These are phyloP conservation scores for Lantana camara DNA, from an alignment of 257 asterid genomes.

Conservation along the genomic window DNA sequence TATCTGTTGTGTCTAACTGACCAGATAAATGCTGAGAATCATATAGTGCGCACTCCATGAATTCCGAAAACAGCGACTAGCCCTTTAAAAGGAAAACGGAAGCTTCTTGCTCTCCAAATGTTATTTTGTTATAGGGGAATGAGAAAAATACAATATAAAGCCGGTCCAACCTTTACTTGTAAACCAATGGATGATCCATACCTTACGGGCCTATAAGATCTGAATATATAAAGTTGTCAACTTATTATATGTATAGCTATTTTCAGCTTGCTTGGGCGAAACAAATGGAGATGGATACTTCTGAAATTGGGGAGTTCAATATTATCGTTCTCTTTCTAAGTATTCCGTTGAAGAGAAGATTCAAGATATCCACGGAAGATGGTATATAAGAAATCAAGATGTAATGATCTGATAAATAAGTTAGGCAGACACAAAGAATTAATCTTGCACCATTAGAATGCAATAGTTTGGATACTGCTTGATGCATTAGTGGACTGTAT, in stretches of 20 bases:
- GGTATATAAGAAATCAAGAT: constrained; percentile 18
- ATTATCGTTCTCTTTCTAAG: not conserved
- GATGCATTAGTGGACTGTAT: constrained; percentile 16
- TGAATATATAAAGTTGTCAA: constrained; percentile 2
- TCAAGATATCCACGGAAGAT: constrained; percentile 3
- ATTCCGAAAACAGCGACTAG: not conserved
- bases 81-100: constrained; percentile 1
- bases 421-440: constrained; percentile 3
- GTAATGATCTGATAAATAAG: constrained; percentile 14
- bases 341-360: not conserved
- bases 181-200: constrained; percentile 15
- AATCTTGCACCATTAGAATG: constrained; percentile 19
- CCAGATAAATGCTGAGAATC: constrained; percentile 12
- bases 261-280: constrained; percentile 9
- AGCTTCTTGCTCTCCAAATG: not conserved
- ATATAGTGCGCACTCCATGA: no score
- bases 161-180: constrained; percentile 3
- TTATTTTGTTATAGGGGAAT: constrained; percentile 1
- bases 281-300: not conserved
- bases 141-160: no score
- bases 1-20: not conserved
- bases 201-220: not conserved
- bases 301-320: constrained; percentile 14
- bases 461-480: not conserved
- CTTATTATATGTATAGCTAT: constrained; percentile 7